Evolutionary conservation across 2,329 filamentous ascomycete species (phyloP), one percentile per base, ranked within the genome.

Genomic region (Taxawa tesnikishii): DNA sequence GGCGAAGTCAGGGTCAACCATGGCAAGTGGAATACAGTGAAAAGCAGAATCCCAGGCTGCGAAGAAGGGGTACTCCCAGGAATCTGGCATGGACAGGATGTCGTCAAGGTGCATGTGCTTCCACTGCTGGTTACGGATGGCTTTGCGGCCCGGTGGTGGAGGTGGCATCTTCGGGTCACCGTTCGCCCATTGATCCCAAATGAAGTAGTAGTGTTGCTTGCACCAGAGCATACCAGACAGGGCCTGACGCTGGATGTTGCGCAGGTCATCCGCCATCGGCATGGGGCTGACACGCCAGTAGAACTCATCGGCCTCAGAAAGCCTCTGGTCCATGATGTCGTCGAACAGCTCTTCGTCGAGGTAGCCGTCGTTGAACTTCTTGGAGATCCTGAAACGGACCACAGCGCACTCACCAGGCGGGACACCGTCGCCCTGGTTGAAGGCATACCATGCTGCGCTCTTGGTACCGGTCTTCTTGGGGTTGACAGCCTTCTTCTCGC

Each of bases 181-280:
- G 42, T 93, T 93, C 15, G 87, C 85, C 88, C 88, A 96, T 53
- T 96, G 82, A 43, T 96, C 87, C 84, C 85, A 94, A 47, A 96
- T 75, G 56, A 96, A 94, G 52, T 92, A 75, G 56, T 96, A 96
- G 59, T 84, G 83, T 55, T 96, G 88, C 57, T 96, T 96, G 41
- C 81, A 92, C 88, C 88, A 96, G 70, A 96, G 79, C 88, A 96
- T 96, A 33, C 90, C 88, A 1, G 87, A 78, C 43, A 94, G 81
- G 4, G 88, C 90, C 55, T 94, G 87, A 44, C 88, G 75, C 59
- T 96, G 90, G 45, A 96, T 90, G 56, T 92, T 94, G 44, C 87
- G 79, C 37, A 94, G 68, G 50, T 96, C 88, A 29, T 96, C 87
- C 0, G 83, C 71, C 79, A 94, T 93, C 3, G 87, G 88, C 24